Conservation (phyloP, 371 early-diverging fungal species). For the Mortierella sp. region DNA sequence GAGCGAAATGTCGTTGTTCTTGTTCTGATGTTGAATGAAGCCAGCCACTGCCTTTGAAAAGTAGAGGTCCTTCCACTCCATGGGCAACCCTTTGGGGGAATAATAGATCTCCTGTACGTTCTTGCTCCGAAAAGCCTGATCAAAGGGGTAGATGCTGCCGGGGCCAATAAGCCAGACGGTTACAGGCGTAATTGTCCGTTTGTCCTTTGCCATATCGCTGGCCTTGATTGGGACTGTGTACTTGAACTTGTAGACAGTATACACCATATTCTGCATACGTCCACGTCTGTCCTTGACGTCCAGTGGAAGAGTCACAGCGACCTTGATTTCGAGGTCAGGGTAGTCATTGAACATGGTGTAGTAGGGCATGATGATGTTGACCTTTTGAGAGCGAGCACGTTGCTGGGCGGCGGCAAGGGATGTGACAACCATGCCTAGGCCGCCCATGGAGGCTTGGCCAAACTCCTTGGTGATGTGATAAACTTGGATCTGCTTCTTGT, state of each 20-base stretch:
- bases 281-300: constrained; percentile 58
- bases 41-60: constrained; percentile 69
- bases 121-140: constrained; percentile 59
- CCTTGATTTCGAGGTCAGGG: constrained; percentile 54
- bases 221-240: constrained; percentile 37
- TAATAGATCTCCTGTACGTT: constrained; percentile 62
- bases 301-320: constrained; percentile 52
- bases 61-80: constrained; percentile 74
- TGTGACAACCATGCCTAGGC: constrained; percentile 69
- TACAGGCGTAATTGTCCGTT: constrained; percentile 36
- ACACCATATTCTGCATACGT: constrained; percentile 51
- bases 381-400: constrained; percentile 57
- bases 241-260: constrained; percentile 59
- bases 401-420: constrained; percentile 68
- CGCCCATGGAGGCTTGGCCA: constrained; percentile 70
- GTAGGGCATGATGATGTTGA: constrained; percentile 66
- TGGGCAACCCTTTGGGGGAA: constrained; percentile 61
- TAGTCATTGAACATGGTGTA: constrained; percentile 61
- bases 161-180: constrained; percentile 69
- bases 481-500: constrained; percentile 53
- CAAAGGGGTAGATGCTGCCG: constrained; percentile 58
- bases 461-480: constrained; percentile 77
- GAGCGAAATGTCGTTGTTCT: constrained; percentile 61
- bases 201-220: constrained; percentile 26
- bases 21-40: constrained; percentile 63